A percentile compares a stretch with the other conserved stretches of the same genome.
Evolutionary conservation across 2,329 filamentous ascomycete species (phyloP).

Genomic region (Diatrype stigma): DNA sequence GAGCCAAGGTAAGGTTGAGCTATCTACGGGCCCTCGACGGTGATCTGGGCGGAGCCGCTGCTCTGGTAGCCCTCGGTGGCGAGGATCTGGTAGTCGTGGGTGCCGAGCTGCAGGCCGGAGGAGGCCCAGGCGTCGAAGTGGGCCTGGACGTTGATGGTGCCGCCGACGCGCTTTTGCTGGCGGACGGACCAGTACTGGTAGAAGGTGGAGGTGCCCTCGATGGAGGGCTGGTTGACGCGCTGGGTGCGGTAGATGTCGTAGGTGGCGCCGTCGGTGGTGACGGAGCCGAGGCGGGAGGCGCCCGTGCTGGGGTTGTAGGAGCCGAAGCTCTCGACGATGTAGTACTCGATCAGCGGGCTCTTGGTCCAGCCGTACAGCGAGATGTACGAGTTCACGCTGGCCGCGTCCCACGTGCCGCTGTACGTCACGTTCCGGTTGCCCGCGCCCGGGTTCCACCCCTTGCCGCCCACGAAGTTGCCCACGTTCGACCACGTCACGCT

Average conservation of each 20-base stretch:
- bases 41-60: slow-evolving; percentile 39
- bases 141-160: slow-evolving; percentile 29
- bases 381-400: slow-evolving; percentile 38
- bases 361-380: slow-evolving; percentile 37
- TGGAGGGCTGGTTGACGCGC: slow-evolving; percentile 38
- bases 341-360: slow-evolving; percentile 36
- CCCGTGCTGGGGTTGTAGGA: slow-evolving; percentile 29
- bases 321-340: slow-evolving; percentile 33
- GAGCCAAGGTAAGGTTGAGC: too few species aligned
- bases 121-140: slow-evolving; percentile 31
- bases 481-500: slow-evolving; percentile 45
- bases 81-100: slow-evolving; percentile 33
- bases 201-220: slow-evolving; percentile 41
- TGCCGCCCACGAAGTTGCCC: slow-evolving; percentile 47
- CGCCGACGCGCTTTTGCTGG: slow-evolving; percentile 41
- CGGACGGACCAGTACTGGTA: slow-evolving; percentile 51
- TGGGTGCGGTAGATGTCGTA: slow-evolving; percentile 33
- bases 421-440: slow-evolving; percentile 21
- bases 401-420: slow-evolving; percentile 30
- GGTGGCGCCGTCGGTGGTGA: slow-evolving; percentile 28
- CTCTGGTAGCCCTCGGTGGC: slow-evolving; percentile 38
- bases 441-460: slow-evolving; percentile 43
- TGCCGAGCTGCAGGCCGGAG: slow-evolving; percentile 27
- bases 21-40: slow-evolving; percentile 9
- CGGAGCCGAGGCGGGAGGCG: slow-evolving; percentile 23